Percentiles rank a stretch among this genome's conserved stretches.
phyloP scores from a whole-genome alignment of 2,329 filamentous ascomycete genomes.

The Apiospora aurea region DNA sequence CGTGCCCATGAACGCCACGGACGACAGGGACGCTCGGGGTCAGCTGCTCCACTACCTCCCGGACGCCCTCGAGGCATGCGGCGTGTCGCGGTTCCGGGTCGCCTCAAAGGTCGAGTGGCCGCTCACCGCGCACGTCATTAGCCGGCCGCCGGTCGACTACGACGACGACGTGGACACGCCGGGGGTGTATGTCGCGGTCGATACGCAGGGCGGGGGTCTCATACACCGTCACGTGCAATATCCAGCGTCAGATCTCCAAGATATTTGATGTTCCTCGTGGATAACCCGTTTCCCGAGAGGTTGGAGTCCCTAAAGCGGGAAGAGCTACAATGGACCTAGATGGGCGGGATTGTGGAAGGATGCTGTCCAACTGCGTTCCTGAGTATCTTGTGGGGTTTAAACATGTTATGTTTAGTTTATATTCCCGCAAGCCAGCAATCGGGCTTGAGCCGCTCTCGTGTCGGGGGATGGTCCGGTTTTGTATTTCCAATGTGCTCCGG shows the following conservation, averaged over 20 bases:
- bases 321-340: background rate
- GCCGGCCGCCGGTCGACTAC: background rate
- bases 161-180: background rate
- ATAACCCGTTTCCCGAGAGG: background rate
- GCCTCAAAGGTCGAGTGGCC: background rate
- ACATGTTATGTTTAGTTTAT: background rate
- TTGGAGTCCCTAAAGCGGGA: background rate
- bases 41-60: too few species aligned
- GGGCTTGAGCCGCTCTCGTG: too few species aligned
- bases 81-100: background rate
- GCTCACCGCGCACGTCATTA: background rate
- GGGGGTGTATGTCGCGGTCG: background rate
- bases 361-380: background rate
- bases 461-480: too few species aligned
- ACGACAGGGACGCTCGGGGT: background rate
- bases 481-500: too few species aligned
- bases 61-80: background rate
- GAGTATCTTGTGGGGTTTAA: background rate
- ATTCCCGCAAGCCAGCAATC: too few species aligned
- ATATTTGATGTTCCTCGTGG: slow-evolving; percentile 4
- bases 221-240: background rate
- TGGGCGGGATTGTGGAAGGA: background rate
- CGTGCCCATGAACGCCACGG: too few species aligned
- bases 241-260: background rate
- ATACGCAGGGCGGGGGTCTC: background rate